Conservation (phyloP, 371 early-diverging fungal species). For the Apophysomyces sp. region DNA sequence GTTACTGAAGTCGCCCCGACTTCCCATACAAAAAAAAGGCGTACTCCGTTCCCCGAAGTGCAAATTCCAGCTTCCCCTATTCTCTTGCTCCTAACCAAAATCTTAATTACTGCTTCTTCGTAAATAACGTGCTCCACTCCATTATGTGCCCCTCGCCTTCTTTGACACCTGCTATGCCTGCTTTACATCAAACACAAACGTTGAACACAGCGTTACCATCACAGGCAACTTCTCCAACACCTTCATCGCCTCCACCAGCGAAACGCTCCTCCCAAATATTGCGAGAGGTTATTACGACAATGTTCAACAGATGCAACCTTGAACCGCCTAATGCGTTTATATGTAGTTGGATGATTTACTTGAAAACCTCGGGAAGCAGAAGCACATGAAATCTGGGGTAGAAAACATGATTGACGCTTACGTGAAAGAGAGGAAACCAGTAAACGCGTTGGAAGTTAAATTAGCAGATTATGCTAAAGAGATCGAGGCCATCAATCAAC, state of each 20-base stretch:
- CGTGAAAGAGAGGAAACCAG: constrained; percentile 43
- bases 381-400: constrained; percentile 43
- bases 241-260: constrained; percentile 4
- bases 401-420: constrained; percentile 50
- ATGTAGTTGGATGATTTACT: constrained; percentile 27
- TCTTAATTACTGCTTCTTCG: neutral
- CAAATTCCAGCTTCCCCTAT: too few species aligned
- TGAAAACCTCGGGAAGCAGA: constrained; percentile 31
- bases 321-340: neutral
- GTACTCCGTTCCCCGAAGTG: too few species aligned
- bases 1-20: too few species aligned
- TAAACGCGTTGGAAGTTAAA: constrained; percentile 48
- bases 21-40: too few species aligned
- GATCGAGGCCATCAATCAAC: constrained; percentile 46
- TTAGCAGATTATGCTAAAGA: constrained; percentile 39
- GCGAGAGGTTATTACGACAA: constrained; percentile 13
- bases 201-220: constrained; percentile 12
- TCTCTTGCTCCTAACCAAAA: too few species aligned
- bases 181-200: constrained; percentile 5
- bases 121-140: neutral
- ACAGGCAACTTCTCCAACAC: constrained; percentile 15
- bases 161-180: neutral
- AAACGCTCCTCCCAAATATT: constrained; percentile 13
- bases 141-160: neutral
- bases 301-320: constrained; percentile 1